Percentiles rank a stretch among this genome's conserved stretches.
These are phyloP conservation scores for Penicillium brevicompactum DNA, from an alignment of 2,329 filamentous ascomycete genomes.

Conservation along the genomic window DNA sequence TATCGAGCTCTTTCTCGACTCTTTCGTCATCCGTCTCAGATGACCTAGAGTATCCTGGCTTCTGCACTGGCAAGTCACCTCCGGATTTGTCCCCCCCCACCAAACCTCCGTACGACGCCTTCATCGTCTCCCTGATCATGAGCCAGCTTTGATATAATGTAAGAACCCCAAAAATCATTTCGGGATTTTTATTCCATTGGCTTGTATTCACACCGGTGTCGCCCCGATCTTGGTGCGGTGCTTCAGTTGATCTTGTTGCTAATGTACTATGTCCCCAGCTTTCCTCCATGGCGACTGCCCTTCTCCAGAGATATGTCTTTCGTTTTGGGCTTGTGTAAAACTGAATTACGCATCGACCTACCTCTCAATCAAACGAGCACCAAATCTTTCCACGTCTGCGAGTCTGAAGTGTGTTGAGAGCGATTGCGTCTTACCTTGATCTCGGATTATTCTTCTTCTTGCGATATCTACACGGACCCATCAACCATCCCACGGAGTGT, in stretches of 20 bases:
- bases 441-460: constrained; percentile 21
- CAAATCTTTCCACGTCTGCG: constrained; percentile 18
- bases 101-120: constrained; percentile 17
- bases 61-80: not conserved
- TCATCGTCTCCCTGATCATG: constrained; percentile 23
- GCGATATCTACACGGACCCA: constrained; percentile 22
- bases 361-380: constrained; percentile 35
- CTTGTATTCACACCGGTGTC: constrained; percentile 2
- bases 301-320: constrained; percentile 48
- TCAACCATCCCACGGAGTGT: constrained; percentile 17
- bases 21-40: constrained; percentile 3
- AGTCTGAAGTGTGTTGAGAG: constrained; percentile 26
- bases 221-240: constrained; percentile 3
- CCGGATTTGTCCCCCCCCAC: constrained; percentile 1
- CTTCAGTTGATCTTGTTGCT: constrained; percentile 6
- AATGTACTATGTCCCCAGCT: constrained; percentile 26
- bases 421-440: constrained; percentile 13
- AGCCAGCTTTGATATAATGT: constrained; percentile 30
- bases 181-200: constrained; percentile 1
- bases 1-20: constrained; percentile 2
- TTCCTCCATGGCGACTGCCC: constrained; percentile 45
- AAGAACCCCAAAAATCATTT: constrained; percentile 14
- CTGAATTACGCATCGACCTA: constrained; percentile 42
- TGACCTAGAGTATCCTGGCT: not conserved
- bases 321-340: constrained; percentile 47